Percentiles rank a stretch among this genome's conserved stretches.
Evolutionary conservation across 148 eudicot species (phyloP).

Genomic region (Heliosperma pusillum): DNA sequence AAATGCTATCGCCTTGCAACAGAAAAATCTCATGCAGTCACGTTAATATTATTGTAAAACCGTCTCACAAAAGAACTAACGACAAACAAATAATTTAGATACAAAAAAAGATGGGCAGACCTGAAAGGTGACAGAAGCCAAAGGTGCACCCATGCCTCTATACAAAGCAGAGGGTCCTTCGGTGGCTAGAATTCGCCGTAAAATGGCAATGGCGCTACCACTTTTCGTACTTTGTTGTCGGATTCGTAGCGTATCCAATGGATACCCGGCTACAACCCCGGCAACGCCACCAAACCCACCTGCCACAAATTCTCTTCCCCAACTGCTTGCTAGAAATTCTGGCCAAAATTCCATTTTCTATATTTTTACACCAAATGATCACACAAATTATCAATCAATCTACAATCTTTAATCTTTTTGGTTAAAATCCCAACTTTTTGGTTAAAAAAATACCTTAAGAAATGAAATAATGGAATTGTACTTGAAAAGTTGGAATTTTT

Average conservation of each 20-base stretch:
- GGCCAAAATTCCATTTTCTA: constrained; percentile 89
- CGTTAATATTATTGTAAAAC: background rate
- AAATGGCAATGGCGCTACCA: constrained; percentile 55
- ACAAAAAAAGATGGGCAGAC: constrained; percentile 25
- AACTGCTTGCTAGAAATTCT: constrained; percentile 76
- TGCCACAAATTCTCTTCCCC: constrained; percentile 92
- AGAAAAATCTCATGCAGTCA: too few species aligned
- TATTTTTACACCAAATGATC: background rate
- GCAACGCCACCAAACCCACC: constrained; percentile 88
- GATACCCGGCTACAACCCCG: constrained; percentile 88
- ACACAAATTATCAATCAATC: background rate
- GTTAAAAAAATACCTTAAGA: background rate
- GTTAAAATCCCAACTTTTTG: background rate
- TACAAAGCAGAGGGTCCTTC: constrained; percentile 68
- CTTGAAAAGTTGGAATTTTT: background rate
- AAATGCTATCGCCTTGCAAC: too few species aligned
- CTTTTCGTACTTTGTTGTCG: constrained; percentile 53
- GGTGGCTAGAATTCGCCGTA: constrained; percentile 40
- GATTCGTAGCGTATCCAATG: constrained; percentile 74
- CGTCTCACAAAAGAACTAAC: background rate
- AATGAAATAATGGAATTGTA: background rate
- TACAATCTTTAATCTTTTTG: background rate
- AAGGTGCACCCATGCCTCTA: constrained; percentile 89
- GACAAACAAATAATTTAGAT: too few species aligned
- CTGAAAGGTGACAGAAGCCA: constrained; percentile 90